Evolutionary conservation across 768 basidiomycete genomes (phyloP).

Genomic region (Amyloporia xantha): DNA sequence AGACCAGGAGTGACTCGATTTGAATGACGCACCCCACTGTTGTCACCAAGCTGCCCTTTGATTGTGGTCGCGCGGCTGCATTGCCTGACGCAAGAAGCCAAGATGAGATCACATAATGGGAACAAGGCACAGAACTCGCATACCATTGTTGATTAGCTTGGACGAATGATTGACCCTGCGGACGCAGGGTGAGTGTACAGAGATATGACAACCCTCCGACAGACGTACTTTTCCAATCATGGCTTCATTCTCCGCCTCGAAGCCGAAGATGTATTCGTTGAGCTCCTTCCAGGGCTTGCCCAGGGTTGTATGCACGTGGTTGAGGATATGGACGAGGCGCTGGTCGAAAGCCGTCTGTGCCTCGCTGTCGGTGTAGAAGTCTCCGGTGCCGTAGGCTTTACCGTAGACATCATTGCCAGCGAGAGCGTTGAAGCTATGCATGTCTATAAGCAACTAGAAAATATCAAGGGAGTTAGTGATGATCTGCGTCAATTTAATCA

Average conservation of each 20-base stretch:
- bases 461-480: not conserved
- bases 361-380: constrained; percentile 27
- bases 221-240: constrained; percentile 23
- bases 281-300: constrained; percentile 33
- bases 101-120: no score
- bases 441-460: constrained; percentile 13
- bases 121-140: no score
- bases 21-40: constrained; percentile 16
- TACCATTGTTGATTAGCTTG: constrained; percentile 19
- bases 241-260: constrained; percentile 33
- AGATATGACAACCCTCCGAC: no score
- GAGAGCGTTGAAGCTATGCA: constrained; percentile 29
- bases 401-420: constrained; percentile 29
- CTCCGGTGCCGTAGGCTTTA: constrained; percentile 24
- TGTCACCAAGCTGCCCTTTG: constrained; percentile 15
- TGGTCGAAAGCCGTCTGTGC: constrained; percentile 29
- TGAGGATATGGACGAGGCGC: constrained; percentile 31
- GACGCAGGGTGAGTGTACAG: not conserved
- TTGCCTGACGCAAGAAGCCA: no score
- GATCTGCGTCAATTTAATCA: not conserved
- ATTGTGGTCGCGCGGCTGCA: constrained; percentile 25
- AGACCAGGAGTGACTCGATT: not conserved
- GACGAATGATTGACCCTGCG: constrained; percentile 21
- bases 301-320: constrained; percentile 31
- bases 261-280: constrained; percentile 31